Base-by-base conservation (phyloP, 805 yeast species). In the Lipomyces starkeyi region DNA sequence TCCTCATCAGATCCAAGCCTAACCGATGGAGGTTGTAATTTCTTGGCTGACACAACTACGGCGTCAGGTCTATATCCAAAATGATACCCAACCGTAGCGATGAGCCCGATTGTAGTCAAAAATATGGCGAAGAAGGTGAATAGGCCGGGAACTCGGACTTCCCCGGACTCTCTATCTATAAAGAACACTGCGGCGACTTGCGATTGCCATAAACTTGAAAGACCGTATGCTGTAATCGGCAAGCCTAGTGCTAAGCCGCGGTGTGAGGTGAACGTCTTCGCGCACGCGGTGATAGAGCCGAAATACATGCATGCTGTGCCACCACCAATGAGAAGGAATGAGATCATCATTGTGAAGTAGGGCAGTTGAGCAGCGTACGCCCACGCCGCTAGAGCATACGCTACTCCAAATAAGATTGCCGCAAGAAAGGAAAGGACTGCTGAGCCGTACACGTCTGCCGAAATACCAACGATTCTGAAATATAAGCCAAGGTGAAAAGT, bases 181-280 rank as follows among this genome's bases (percentile, higher is more conserved):
- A 77, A 77, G 73, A 87, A 81, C 76, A 78, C 80, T 7, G 72
- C 71, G 29, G 83, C 75, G 58, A 86, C 75, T 76, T 88, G 93
- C 0, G 97, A 84, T 2, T 91, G 89, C 59, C 93, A 78, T 64
- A 95, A 80, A 1, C 97, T 86, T 4, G 97, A 89, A 37, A 92
- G 75, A 0, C 98, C 99, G 77, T 90, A 93, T 70, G 89, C 89
- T 0, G 97, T 86, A 1, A 94, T 93, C 0, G 99, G 99, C 58
- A 90, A 84, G 63, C 96, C 89, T 57, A 94, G 91, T 40, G 97
- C 90, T 64, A 94, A 78, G 1, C 97, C 89, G 67, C 91, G 91
- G 59, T 83, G 83, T 8, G 73, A 64, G 3, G 68, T 60, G 61
- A 74, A 74, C 7, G 74, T 68, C 57, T 74, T 74, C 9, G 76